A percentile compares a stretch with the other conserved stretches of the same genome.
These are phyloP conservation scores for Castanea crenata DNA, from an alignment of 306 rosid species.

Conservation along the genomic window DNA sequence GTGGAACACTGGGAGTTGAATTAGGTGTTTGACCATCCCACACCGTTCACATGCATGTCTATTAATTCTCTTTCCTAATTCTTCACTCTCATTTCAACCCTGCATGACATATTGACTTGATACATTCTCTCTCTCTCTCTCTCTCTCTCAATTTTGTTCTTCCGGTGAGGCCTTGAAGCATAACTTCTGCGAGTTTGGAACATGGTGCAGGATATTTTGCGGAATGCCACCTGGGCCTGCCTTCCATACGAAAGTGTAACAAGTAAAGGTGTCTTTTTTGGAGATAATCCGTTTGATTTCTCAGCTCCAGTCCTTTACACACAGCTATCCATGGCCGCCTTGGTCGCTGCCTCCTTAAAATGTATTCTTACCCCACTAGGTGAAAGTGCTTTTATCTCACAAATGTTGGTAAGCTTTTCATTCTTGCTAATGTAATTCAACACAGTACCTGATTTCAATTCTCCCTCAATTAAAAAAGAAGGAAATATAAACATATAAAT, in stretches of 20 bases:
- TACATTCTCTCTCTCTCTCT: too few species aligned
- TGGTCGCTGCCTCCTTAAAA: conserved; percentile 26
- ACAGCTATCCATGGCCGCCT: conserved; percentile 32
- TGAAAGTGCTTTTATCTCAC: conserved; percentile 40
- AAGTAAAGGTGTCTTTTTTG: conserved; percentile 40
- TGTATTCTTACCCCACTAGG: conserved; percentile 50
- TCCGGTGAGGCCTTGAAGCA: background rate
- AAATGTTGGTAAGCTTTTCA: conserved; percentile 44
- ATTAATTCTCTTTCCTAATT: background rate
- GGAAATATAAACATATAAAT: too few species aligned
- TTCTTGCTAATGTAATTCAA: too few species aligned
- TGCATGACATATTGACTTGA: too few species aligned
- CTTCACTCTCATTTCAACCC: too few species aligned
- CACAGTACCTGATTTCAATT: background rate
- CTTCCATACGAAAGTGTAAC: background rate
- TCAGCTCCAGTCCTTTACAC: conserved; percentile 17
- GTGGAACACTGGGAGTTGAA: too few species aligned
- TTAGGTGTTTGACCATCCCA: conserved; percentile 5
- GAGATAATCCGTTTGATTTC: conserved; percentile 40
- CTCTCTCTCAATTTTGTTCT: background rate
- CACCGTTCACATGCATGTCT: conserved; percentile 25
- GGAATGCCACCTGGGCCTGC: conserved; percentile 24
- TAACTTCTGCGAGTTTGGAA: background rate
- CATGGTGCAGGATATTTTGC: background rate
- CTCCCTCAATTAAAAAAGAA: background rate